phyloP scores from a whole-genome alignment of 176 grass and related monocot genomes.

The Elaeis guineensis region DNA sequence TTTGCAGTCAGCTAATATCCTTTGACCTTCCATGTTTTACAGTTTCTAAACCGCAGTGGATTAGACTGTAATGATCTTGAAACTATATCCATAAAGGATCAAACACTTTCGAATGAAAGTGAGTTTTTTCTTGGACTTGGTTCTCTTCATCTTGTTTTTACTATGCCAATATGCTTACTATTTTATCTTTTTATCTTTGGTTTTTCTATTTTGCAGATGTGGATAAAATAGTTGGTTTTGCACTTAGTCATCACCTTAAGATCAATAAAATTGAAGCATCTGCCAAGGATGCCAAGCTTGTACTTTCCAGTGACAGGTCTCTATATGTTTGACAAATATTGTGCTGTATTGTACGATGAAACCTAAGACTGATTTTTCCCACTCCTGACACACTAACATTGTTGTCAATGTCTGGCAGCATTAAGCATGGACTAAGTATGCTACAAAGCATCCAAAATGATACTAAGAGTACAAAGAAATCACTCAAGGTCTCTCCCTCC shows the following conservation, averaged over 20 bases:
- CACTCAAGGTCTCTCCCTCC: constrained; percentile 58
- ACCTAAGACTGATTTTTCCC: not conserved
- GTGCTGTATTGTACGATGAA: not conserved
- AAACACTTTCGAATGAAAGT: constrained; percentile 92
- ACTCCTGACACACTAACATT: constrained; percentile 9
- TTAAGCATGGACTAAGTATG: constrained; percentile 85
- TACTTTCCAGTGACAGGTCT: constrained; percentile 61
- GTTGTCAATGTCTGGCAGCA: constrained; percentile 33
- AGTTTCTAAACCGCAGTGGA: constrained; percentile 74
- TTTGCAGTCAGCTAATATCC: not conserved
- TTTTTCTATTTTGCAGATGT: constrained; percentile 50
- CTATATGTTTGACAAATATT: not conserved
- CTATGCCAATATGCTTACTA: not conserved
- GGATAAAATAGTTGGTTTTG: constrained; percentile 91
- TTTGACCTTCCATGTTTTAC: constrained; percentile 14
- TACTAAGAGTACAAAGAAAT: constrained; percentile 90
- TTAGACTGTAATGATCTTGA: constrained; percentile 91
- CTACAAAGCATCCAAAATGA: constrained; percentile 91
- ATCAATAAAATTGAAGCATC: constrained; percentile 40
- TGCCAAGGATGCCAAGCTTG: constrained; percentile 71
- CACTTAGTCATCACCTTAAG: constrained; percentile 87
- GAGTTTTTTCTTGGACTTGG: constrained; percentile 29
- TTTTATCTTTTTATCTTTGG: not conserved
- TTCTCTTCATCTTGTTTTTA: constrained; percentile 11
- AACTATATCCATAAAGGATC: constrained; percentile 86